A percentile compares a stretch with the other conserved stretches of the same genome.
These are phyloP conservation scores for Arabis hirsuta DNA, from an alignment of 345 rosid species.

Conservation along the genomic window DNA sequence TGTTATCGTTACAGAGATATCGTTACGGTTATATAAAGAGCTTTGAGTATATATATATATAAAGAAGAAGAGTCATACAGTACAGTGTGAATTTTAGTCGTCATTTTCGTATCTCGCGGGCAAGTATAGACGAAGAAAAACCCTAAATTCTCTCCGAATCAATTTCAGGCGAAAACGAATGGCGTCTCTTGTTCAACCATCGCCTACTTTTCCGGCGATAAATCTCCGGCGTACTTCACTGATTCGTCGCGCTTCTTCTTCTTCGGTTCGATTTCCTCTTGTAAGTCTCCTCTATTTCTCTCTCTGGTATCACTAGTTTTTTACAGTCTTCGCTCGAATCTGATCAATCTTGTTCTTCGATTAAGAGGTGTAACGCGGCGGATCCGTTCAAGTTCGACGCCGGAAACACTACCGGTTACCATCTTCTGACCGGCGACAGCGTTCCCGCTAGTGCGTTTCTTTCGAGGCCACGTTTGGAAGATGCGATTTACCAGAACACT, in stretches of 20 bases:
- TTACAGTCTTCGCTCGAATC: background rate
- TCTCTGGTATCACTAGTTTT: background rate
- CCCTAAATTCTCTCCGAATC: slow-evolving; percentile 32
- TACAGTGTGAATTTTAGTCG: background rate
- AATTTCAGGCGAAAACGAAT: background rate
- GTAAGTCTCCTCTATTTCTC: slow-evolving; percentile 29
- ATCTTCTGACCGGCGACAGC: slow-evolving; percentile 44
- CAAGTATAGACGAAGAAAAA: background rate
- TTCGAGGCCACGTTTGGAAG: slow-evolving; percentile 46
- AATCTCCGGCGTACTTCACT: slow-evolving; percentile 40
- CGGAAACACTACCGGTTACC: slow-evolving; percentile 54
- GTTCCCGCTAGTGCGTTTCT: slow-evolving; percentile 48
- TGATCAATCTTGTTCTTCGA: slow-evolving; percentile 2
- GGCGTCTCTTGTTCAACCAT: slow-evolving; percentile 36
- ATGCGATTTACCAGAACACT: slow-evolving; percentile 48
- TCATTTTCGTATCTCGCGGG: slow-evolving; percentile 30
- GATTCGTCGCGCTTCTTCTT: slow-evolving; percentile 15
- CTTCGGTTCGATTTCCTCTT: slow-evolving; percentile 37
- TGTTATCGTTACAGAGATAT: slow-evolving; percentile 7
- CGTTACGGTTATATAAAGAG: slow-evolving; percentile 1
- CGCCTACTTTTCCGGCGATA: slow-evolving; percentile 27
- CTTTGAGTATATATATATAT: background rate
- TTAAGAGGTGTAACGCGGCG: slow-evolving; percentile 65
- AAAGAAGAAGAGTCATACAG: background rate
- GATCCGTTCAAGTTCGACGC: slow-evolving; percentile 66